Percentiles rank a stretch among this genome's conserved stretches.
Evolutionary conservation across 1,284 basidiomycete genomes (phyloP).

Genomic region (Cutaneotrichosporon arboriforme): DNA sequence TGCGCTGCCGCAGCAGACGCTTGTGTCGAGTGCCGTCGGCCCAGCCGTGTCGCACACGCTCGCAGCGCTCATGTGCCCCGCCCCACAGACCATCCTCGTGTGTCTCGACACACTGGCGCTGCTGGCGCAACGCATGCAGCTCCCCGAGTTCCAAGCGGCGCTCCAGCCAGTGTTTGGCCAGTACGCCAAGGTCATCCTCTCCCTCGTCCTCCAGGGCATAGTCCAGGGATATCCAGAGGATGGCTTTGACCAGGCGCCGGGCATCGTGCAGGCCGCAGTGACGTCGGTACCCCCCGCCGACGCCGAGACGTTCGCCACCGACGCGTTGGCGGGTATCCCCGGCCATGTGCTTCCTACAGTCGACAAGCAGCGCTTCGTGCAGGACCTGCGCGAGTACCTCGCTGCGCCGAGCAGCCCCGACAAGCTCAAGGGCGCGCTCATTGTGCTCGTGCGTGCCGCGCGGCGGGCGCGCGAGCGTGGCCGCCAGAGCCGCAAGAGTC

Average conservation of each 20-base stretch:
- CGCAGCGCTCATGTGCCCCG: conserved; percentile 70
- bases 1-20: conserved; percentile 68
- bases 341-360: conserved; percentile 58
- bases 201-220: conserved; percentile 68
- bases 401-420: conserved; percentile 10
- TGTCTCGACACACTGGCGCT: conserved; percentile 74
- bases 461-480: conserved; percentile 35
- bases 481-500: conserved; percentile 18
- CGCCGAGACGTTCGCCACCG: conserved; percentile 65
- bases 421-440: conserved; percentile 29
- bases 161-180: conserved; percentile 63
- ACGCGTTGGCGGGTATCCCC: conserved; percentile 67
- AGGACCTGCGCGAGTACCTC: conserved; percentile 65
- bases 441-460: conserved; percentile 34
- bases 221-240: conserved; percentile 87
- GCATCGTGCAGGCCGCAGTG: conserved; percentile 68
- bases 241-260: conserved; percentile 64
- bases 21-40: conserved; percentile 69
- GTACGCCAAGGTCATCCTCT: conserved; percentile 69
- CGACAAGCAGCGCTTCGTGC: conserved; percentile 69
- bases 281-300: conserved; percentile 60
- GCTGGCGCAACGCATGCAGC: conserved; percentile 59
- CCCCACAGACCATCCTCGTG: conserved; percentile 72
- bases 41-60: conserved; percentile 68
- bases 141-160: conserved; percentile 49